Evolutionary conservation across 1,139 yeast species (phyloP).

Genomic region (Geotrichum phurueaensis): DNA sequence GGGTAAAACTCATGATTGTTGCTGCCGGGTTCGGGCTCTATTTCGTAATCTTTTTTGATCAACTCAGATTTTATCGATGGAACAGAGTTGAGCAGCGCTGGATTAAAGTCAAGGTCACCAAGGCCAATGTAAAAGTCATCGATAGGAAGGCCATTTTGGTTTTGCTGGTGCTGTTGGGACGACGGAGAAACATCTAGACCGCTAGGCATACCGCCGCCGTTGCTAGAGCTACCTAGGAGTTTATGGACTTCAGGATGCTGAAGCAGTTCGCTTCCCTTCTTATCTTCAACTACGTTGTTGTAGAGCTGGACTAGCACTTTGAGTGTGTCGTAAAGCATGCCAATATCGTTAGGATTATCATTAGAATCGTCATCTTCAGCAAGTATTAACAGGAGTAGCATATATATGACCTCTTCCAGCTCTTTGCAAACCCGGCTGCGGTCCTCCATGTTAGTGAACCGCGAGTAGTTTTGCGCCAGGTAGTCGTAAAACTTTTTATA

Average conservation of each 20-base stretch:
- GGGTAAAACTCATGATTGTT: background rate
- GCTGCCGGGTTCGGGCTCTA: background rate
- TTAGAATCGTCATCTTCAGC: conserved; percentile 8
- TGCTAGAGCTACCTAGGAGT: background rate
- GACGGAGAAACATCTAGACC: background rate
- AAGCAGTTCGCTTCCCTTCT: background rate
- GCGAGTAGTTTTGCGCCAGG: conserved; percentile 4
- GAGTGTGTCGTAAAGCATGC: conserved; percentile 6
- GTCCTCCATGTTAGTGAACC: background rate
- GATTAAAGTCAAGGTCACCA: background rate
- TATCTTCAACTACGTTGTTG: background rate
- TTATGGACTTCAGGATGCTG: background rate
- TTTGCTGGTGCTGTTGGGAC: background rate
- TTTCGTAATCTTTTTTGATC: background rate
- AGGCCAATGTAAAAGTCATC: background rate
- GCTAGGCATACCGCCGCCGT: background rate
- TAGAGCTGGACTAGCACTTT: conserved; percentile 7
- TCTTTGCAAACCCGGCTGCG: conserved; percentile 2
- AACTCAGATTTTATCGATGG: background rate
- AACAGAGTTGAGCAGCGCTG: background rate
- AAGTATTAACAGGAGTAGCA: conserved; percentile 2
- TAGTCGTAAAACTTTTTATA: conserved; percentile 5
- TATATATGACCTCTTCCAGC: conserved; percentile 7
- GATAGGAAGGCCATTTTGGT: background rate
- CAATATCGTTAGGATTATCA: conserved; percentile 9